A percentile compares a stretch with the other conserved stretches of the same genome.
Evolutionary conservation across 352 stramenopile genomes (phyloP).

Genomic region (Pythium brassicae): DNA sequence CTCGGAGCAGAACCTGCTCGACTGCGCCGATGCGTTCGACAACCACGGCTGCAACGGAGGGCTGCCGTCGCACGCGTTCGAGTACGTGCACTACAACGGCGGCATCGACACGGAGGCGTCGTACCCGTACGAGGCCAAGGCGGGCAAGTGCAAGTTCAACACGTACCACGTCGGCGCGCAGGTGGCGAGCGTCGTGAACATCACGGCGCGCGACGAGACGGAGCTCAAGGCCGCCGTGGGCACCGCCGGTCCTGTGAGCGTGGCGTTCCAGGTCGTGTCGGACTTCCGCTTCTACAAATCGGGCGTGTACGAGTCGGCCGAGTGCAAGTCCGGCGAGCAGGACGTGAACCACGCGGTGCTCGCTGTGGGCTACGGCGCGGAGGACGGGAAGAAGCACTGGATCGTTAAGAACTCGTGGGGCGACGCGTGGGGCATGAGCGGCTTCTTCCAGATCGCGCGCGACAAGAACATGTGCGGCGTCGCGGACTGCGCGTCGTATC

Average conservation of each 20-base stretch:
- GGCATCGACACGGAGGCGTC: slow-evolving; percentile 78
- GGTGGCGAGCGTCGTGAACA: slow-evolving; percentile 81
- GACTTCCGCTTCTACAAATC: slow-evolving; percentile 90
- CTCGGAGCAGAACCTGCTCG: slow-evolving; percentile 97
- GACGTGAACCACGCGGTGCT: slow-evolving; percentile 93
- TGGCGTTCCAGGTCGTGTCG: slow-evolving; percentile 85
- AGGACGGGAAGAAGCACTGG: slow-evolving; percentile 89
- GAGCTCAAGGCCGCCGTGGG: slow-evolving; percentile 71
- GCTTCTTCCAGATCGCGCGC: slow-evolving; percentile 95
- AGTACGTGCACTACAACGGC: slow-evolving; percentile 92
- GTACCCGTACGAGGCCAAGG: slow-evolving; percentile 75
- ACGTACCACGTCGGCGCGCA: slow-evolving; percentile 61
- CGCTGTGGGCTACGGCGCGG: slow-evolving; percentile 95
- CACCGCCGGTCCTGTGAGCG: slow-evolving; percentile 62
- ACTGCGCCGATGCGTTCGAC: slow-evolving; percentile 91
- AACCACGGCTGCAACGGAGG: slow-evolving; percentile 97
- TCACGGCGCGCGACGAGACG: slow-evolving; percentile 74
- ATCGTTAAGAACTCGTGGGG: slow-evolving; percentile 99
- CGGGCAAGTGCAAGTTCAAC: slow-evolving; percentile 80
- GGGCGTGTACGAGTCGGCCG: slow-evolving; percentile 83
- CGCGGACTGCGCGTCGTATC: slow-evolving; percentile 84
- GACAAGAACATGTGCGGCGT: slow-evolving; percentile 89
- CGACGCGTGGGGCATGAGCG: slow-evolving; percentile 89
- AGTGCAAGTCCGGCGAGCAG: slow-evolving; percentile 75
- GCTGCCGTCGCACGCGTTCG: slow-evolving; percentile 96